A percentile compares a stretch with the other conserved stretches of the same genome.
Conservation (phyloP, 208 protist genomes). For the Leishmania tarentolae region DNA sequence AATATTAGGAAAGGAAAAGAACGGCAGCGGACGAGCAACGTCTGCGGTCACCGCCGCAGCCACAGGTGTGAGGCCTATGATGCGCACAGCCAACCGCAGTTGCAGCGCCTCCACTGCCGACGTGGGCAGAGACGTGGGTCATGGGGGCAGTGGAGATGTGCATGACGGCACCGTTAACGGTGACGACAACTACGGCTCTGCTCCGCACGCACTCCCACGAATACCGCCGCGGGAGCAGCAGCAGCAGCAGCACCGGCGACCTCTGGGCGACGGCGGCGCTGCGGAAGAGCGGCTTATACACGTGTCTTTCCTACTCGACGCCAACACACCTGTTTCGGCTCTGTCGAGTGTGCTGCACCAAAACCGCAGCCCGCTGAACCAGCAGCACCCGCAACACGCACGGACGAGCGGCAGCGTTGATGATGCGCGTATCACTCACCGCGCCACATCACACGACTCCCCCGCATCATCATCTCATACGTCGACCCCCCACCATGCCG, state of each 20-base stretch:
- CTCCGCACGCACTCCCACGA: neutral
- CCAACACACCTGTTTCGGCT: constrained; percentile 18
- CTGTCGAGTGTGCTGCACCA: neutral
- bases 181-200: neutral
- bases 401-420: no score
- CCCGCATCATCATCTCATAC: neutral
- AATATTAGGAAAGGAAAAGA: neutral
- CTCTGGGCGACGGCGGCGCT: neutral
- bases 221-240: neutral
- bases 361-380: neutral
- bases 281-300: neutral
- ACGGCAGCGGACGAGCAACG: neutral
- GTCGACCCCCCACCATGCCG: neutral
- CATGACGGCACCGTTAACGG: neutral
- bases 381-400: neutral
- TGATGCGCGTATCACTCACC: no score
- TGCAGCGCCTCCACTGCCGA: neutral
- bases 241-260: constrained; percentile 3
- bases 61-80: neutral
- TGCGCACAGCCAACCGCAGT: neutral
- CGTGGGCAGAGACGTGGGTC: neutral
- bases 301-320: constrained; percentile 22
- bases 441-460: neutral
- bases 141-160: neutral
- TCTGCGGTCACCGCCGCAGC: neutral